Conservation (phyloP, 805 yeast genomes). For the Kluyveromyces nonfermentans region DNA sequence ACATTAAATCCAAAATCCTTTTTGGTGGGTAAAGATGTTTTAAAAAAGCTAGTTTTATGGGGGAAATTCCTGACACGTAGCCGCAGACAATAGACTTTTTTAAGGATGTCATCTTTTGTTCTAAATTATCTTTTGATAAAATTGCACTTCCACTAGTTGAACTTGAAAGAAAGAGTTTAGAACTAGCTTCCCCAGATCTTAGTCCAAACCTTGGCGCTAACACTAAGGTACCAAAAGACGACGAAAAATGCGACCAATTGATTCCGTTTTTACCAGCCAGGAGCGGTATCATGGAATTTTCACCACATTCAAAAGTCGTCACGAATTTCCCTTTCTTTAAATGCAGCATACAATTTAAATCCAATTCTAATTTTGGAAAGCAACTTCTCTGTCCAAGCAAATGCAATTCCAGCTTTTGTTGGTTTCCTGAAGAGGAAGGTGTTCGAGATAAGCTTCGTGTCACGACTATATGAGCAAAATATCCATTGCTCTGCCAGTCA, state of each 20-base stretch:
- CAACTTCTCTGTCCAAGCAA: neutral
- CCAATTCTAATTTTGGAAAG: neutral
- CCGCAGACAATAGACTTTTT: neutral
- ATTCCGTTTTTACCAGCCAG: neutral
- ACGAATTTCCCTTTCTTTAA: neutral
- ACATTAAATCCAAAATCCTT: slow-evolving; percentile 19
- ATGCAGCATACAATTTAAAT: neutral
- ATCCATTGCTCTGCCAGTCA: neutral
- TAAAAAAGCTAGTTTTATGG: slow-evolving; percentile 18
- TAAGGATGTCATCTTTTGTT: neutral
- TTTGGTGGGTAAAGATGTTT: slow-evolving; percentile 12
- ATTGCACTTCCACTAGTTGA: too few species aligned
- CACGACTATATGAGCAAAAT: neutral
- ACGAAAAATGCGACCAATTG: neutral
- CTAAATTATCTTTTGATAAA: neutral
- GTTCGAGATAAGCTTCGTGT: neutral
- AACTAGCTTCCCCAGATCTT: neutral
- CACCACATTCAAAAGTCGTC: neutral
- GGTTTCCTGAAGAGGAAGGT: neutral
- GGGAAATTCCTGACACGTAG: slow-evolving; percentile 11
- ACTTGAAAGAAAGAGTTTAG: neutral
- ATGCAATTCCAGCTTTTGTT: neutral
- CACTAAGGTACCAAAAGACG: neutral
- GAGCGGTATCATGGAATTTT: neutral
- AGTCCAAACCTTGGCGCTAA: neutral